These are phyloP conservation scores for Panicum miliaceum DNA, from an alignment of 176 grass and related monocot species.

Conservation along the genomic window DNA sequence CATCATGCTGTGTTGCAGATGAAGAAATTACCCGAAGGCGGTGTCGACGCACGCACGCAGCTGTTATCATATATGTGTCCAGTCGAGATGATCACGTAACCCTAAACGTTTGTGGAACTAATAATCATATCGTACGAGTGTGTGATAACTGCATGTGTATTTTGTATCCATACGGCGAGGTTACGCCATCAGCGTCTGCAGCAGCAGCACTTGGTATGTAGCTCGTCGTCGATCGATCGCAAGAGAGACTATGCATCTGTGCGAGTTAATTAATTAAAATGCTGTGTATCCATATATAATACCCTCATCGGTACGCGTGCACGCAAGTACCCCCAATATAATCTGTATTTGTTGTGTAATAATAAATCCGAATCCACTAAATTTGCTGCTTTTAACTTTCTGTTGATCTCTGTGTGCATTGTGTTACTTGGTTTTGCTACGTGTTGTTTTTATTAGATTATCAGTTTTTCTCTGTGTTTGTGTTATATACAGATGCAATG, in stretches of 20 bases:
- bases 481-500: background rate
- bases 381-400: background rate
- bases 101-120: background rate
- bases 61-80: background rate
- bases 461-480: background rate
- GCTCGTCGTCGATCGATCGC: background rate
- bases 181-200: background rate
- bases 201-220: background rate
- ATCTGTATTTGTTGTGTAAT: background rate
- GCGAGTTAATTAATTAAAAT: background rate
- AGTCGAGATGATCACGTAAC: constrained; percentile 3
- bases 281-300: background rate
- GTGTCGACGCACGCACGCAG: background rate
- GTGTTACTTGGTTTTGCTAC: background rate
- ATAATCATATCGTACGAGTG: background rate
- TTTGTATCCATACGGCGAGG: background rate
- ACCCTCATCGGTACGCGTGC: background rate
- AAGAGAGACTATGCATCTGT: background rate
- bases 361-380: background rate
- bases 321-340: background rate
- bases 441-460: background rate
- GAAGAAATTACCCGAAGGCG: constrained; percentile 13
- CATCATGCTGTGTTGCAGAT: constrained; percentile 32
- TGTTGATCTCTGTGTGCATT: background rate
- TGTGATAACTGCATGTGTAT: background rate